Base-by-base conservation (phyloP, 768 basidiomycete genomes). In the Sistotremastrum niveocremeum region DNA sequence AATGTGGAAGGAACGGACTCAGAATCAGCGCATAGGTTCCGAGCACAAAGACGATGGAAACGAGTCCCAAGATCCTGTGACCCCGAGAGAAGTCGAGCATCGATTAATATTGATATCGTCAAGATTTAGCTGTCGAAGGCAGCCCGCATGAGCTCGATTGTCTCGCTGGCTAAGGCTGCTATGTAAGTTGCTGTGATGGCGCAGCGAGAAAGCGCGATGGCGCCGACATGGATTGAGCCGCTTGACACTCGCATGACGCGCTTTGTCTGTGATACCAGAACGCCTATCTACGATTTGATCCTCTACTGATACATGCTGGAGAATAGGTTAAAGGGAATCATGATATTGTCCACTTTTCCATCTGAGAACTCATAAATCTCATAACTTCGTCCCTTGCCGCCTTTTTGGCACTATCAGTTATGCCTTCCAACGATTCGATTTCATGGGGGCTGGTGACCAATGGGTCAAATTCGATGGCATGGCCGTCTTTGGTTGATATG, bases 401-500 rank as follows among this genome's bases (percentile, higher is more conserved):
- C 57, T 84, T 84, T 71, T 87, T 88, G 38, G 85, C 84, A 54
- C 80, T 82, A 46, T 81, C 76, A 0, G 82, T 76, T 49, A 89
- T 83, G 4, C 84, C 84, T 45, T 84, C 79, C 6, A 87, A 68
- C 33, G 74, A 77, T 54, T 88, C 83, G 32, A 93, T 63, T 41
- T 83, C 70, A 2, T 72, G 69, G 1, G 86, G 79, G 2, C 81
- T 78, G 9, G 83, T 79, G 48, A 71, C 69, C 38, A 93, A 65
- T 6, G 89, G 88, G 53, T 94, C 83, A 55, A 94, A 90, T 58
- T 81, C 79, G 29, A 94, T 69, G n/a, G 83, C 60, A 53, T 82
- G 77, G 0, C 89, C 89, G 52, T 89, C 85, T 37, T 71, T 76
- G 0, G 80, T 87, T 4, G 84, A 78, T n/a, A 90, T 79, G 1